Base-by-base conservation (phyloP, 1,139 yeast species). In the Candida frijolesensis region DNA sequence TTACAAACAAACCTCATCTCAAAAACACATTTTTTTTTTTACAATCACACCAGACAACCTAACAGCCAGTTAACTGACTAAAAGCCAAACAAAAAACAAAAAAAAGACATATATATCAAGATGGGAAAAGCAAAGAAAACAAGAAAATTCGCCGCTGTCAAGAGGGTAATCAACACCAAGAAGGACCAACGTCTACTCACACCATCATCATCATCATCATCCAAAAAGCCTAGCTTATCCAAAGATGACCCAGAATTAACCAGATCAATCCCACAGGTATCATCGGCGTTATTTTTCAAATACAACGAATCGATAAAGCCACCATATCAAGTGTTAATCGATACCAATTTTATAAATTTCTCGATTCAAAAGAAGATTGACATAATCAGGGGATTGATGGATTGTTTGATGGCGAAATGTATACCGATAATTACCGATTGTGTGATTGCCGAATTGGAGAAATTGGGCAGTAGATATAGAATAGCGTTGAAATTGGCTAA, bases 111-210 rank as follows among this genome's bases (percentile, higher is more conserved):
- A 19, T 19, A 19, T 25, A 25, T n/a, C n/a, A 25, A 15, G 48
- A 94, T 94, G 99, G 99, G 98, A 52, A 94, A 91, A 68, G 97
- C 96, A 41, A 70, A 87, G 75, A 94, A 92, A 75, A 94, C 98
- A 19, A 83, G 98, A 80, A 91, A 91, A 86, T 90, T 92, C 64
- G 96, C 96, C n/a, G 82, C 84, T 49, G 91, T 89, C 53, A 94
- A 94, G 71, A 83, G 96, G 54, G 83, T 91, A 43, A 72, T 91
- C 52, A 83, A 83, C 54, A 32, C 44, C 14, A 77, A 86, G 57
- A 89, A 87, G 59, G 96, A 90, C 58, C 81, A 84, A 33, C 76
- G 94, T 57, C 68, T 84, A 68, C 78, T 51, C 55, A 65, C 66
- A 51, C 39, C 51, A 33, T 51, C 59, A 68, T 78, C 53, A 55